Base-by-base conservation (phyloP, 352 stramenopile species). In the Globisporangium paroecandrum region DNA sequence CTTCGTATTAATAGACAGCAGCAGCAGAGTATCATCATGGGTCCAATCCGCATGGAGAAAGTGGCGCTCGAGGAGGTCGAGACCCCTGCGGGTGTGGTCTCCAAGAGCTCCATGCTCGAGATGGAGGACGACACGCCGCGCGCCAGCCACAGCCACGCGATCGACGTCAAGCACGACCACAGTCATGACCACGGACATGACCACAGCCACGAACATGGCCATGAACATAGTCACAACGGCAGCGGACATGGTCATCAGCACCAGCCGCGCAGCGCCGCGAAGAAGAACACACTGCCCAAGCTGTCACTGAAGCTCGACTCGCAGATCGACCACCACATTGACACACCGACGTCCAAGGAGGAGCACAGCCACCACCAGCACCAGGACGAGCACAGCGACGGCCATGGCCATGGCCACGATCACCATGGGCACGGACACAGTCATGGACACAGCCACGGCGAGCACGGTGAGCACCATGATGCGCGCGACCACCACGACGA, bases 391-490 rank as follows among this genome's bases (percentile, higher is more conserved):
- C 49, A 71, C 27, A 63, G 59, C n/a, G 69, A 71, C 34, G 43
- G 62, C n/a, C 25, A 76, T 57, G 49, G 29, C 43, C 32, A 69
- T 77, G 62, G 68, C 69, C 79, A 92, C 47, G 65, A 68, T 60
- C 74, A 87, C 55, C 78, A 91, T 59, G 67, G 64, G 38, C 74
- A 87, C 51, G 66, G 58, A 24, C 77, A 91, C 54, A 36, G 69
- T 27, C 77, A 89, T 47, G 75, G 69, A 0, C 80, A 82, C 18
- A 77, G 59, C 8, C 73, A 83, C 29, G 63, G 59, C 24, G 51
- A 71, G 73, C 54, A 55, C 61, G 46, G 70, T 69, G 43, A 53
- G 62, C 41, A 69, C 75, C 72, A 62, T 27, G 25, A 69, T 15
- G 56, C 56, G 8, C 53, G 70, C 4, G 24, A 54, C 7, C 55